Base-by-base conservation (phyloP, 2,329 filamentous ascomycete genomes). In the Aspergillus ochraceus region DNA sequence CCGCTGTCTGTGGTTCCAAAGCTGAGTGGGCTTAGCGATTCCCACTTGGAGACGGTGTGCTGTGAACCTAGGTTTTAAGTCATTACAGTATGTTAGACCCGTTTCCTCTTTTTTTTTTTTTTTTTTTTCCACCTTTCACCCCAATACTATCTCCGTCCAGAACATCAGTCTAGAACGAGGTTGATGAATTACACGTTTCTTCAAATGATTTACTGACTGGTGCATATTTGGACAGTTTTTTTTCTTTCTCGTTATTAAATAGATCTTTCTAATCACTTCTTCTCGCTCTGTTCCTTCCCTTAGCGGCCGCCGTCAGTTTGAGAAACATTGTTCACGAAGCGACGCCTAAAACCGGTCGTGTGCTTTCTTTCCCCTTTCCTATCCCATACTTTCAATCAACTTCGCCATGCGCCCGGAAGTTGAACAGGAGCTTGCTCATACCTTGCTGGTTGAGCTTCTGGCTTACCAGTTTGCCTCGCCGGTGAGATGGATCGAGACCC, bases 391-490 rank as follows among this genome's bases (percentile, higher is more conserved):
- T 26, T 10, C 36, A 24, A 67, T 62, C 59, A 63, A 19, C 66
- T 63, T 60, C 82, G 89, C 72, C 71, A 98, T 98, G 94, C 91
- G 91, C 84, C 95, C 95, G 79, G 95, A 99, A 87, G 85, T 98
- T 79, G 94, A 99, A 88, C 95, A 99, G 82, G 95, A 99, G 84
- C 91, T 99, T 79, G 90, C 95, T 75, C 94, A 99, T 81, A 98
- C 94, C 69, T 87, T 99, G 80, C 90, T 99, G 76, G 91, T 99
- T 68, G 95, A 99, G 88, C 91, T 99, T 66, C 88, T 99, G 70
- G 95, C 95, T 83, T 99, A 98, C 81, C 95, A 99, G 78, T 99
- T 99, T 79, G 95, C 95, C 71, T 98, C 94, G 57, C 95, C 95
- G 54, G 95, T 99, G 71, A 89, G 95, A 88, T 99, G 95, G 95